Conservation (phyloP, 805 yeast species). For the Wickerhamomyces pijperi region DNA sequence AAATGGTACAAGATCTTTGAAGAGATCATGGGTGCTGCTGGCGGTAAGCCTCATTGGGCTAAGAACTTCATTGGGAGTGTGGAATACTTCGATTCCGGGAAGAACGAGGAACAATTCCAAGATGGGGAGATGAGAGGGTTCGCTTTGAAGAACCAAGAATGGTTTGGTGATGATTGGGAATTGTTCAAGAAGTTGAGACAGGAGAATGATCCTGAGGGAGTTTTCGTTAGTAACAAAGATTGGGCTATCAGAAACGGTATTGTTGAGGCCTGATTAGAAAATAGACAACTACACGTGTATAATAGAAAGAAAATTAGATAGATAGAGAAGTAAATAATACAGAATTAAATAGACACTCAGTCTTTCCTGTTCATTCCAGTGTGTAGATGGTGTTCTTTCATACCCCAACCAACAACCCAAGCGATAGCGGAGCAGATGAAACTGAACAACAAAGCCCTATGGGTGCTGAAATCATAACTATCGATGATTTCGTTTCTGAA, state of each 20-base stretch:
- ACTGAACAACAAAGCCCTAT: slow-evolving; percentile 37
- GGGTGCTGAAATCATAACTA: slow-evolving; percentile 38
- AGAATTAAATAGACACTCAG: no score
- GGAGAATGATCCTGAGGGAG: slow-evolving; percentile 69
- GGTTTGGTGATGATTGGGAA: slow-evolving; percentile 69
- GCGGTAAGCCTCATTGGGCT: slow-evolving; percentile 98
- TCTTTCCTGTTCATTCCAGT: slow-evolving; percentile 29
- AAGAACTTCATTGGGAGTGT: slow-evolving; percentile 73
- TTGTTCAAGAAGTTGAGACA: slow-evolving; percentile 53
- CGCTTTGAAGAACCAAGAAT: slow-evolving; percentile 50
- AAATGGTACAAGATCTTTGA: slow-evolving; percentile 84
- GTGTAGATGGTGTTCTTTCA: slow-evolving; percentile 47
- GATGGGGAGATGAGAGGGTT: slow-evolving; percentile 78
- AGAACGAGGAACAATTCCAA: slow-evolving; percentile 27
- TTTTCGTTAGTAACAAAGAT: slow-evolving; percentile 62
- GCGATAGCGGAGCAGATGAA: slow-evolving; percentile 30
- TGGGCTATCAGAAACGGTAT: slow-evolving; percentile 84
- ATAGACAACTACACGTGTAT: no score
- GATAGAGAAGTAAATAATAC: no score
- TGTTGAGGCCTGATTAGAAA: slow-evolving; percentile 6
- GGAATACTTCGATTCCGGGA: slow-evolving; percentile 19
- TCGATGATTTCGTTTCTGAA: slow-evolving; percentile 28
- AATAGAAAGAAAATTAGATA: no score
- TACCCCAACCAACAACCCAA: slow-evolving; percentile 28
- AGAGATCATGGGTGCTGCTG: slow-evolving; percentile 59